Evolutionary conservation across 78 protist genomes (phyloP).

Genomic region (Bodo saltans): DNA sequence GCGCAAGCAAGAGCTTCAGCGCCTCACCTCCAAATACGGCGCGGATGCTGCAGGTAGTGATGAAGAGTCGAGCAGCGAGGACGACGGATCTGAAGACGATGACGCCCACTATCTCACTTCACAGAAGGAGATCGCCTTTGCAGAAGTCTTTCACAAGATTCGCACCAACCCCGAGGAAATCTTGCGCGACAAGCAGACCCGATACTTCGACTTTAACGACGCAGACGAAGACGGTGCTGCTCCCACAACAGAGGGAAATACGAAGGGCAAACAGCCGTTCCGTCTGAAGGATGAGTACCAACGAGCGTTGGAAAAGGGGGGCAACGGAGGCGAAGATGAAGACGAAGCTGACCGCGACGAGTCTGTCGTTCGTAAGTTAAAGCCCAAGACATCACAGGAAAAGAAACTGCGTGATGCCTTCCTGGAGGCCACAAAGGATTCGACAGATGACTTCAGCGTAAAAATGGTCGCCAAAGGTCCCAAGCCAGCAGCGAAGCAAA

Average conservation of each 20-base stretch:
- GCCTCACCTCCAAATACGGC: neutral
- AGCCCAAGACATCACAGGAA: too few relatives aligned
- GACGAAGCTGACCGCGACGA: neutral
- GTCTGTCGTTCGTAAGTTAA: neutral
- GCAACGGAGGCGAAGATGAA: neutral
- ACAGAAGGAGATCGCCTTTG: neutral
- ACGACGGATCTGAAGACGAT: constrained; percentile 20
- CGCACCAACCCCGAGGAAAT: neutral
- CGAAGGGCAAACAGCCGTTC: too few relatives aligned
- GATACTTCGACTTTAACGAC: neutral
- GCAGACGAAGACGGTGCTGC: neutral
- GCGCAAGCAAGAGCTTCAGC: neutral
- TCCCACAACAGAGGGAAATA: neutral
- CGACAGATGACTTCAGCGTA: too few relatives aligned
- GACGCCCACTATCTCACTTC: neutral
- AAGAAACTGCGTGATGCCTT: too few relatives aligned
- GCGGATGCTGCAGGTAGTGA: neutral
- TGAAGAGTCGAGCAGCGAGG: neutral
- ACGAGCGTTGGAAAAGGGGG: neutral
- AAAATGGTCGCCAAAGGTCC: too few relatives aligned
- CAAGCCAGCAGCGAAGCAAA: too few relatives aligned
- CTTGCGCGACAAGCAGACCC: neutral
- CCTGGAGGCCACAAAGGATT: too few relatives aligned
- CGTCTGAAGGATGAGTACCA: neutral
- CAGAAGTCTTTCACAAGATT: neutral